Evolutionary conservation across 345 rosid species (phyloP), one percentile per base, ranked within the genome.

Genomic region (Eucalyptus albens): DNA sequence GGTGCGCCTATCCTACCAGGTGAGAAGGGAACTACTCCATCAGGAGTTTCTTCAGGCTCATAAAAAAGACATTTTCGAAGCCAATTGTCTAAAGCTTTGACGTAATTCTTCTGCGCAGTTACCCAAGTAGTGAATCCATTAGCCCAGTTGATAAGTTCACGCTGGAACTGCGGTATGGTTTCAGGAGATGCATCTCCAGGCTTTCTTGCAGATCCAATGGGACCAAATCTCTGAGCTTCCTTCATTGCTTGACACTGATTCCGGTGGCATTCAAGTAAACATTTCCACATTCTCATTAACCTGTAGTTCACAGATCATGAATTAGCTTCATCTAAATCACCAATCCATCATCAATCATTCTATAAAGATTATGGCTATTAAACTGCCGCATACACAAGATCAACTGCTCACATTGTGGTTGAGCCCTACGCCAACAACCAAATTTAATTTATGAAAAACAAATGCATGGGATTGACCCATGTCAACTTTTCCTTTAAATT

Each of bases 1-100:
- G 99, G 99, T 42, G 99, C 99, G 51, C 99, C 99, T 8, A 98
- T 89, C 88, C 99, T 94, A 88, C 99, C 96, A 27, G 99, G 99
- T 6, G 99, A 98, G 89, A 96, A 97, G 88, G 99, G 99, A 88
- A 27, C 95, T 37, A 93, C 89, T 13, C 99, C 99, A 92, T 98
- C 99, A 2, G 97, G 88, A 40, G 99, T 98, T 86, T 94, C 96
- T 91, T 98, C 99, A 14, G 99, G 99, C 93, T 95, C 99, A 69
- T 98, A 94, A 47, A 91, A 90, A 89, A 98, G 95, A 93, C 98
- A 96, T 89, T 94, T 96, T 87, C 94, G 86, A 86, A 98, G 98
- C 99, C 99, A 98, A 89, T 89, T 91, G 90, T 98, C 97, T 92
- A 98, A 89, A 89, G 99, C 96, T 89, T 86, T 94, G 80, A 96